phyloP scores from a whole-genome alignment of 176 grass and related monocot genomes.

The Carex parvula region DNA sequence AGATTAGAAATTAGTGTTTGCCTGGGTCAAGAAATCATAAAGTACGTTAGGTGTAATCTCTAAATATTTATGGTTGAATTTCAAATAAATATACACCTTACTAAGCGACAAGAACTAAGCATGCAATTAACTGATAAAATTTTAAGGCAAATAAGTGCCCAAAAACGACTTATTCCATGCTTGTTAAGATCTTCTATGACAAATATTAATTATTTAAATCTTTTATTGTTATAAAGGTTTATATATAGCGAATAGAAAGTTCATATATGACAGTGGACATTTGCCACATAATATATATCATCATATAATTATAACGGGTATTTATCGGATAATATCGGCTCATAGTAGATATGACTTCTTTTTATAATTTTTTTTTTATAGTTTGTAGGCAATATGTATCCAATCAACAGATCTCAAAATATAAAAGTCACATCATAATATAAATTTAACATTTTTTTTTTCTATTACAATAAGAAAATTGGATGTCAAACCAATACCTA shows the following conservation, averaged over 20 bases:
- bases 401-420: neutral
- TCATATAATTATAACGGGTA: too few relatives aligned
- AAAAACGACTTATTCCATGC: neutral
- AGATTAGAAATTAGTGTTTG: neutral
- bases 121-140: neutral
- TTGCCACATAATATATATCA: too few relatives aligned
- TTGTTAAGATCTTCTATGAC: neutral
- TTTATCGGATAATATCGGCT: too few relatives aligned
- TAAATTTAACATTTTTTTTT: too few relatives aligned
- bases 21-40: neutral
- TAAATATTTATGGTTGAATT: neutral
- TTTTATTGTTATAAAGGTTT: too few relatives aligned
- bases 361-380: too few relatives aligned
- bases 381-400: neutral
- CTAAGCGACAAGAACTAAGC: neutral
- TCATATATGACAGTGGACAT: too few relatives aligned
- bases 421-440: too few relatives aligned
- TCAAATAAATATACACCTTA: neutral
- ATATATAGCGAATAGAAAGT: too few relatives aligned
- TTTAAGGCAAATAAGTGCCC: neutral
- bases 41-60: neutral
- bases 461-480: neutral
- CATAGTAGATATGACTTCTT: neutral
- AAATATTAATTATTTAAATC: neutral
- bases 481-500: neutral